A percentile compares a stretch with the other conserved stretches of the same genome.
Evolutionary conservation across 768 basidiomycete genomes (phyloP).

Genomic region (Mycena maculata): DNA sequence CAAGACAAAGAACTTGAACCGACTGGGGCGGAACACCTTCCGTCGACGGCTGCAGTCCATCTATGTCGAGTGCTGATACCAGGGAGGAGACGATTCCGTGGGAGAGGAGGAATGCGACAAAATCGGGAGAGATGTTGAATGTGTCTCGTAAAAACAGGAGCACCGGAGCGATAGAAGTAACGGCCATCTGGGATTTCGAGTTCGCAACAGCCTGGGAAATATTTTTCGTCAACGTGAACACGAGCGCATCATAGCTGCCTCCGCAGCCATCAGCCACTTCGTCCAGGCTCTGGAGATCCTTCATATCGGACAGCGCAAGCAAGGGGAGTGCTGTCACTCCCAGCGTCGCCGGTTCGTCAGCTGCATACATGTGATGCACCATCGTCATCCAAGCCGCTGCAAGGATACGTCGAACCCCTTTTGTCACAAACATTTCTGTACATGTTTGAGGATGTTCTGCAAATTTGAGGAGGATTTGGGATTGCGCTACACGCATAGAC

Average conservation of each 20-base stretch:
- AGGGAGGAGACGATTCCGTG: conserved; percentile 15
- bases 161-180: conserved; percentile 11
- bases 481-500: conserved; percentile 7
- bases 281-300: conserved; percentile 7
- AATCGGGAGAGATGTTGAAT: conserved; percentile 3
- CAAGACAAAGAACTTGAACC: conserved; percentile 1
- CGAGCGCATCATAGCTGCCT: conserved; percentile 14
- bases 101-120: conserved; percentile 12
- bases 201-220: conserved; percentile 15
- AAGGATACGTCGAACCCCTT: conserved; percentile 14
- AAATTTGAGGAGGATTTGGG: conserved; percentile 17
- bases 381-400: conserved; percentile 15
- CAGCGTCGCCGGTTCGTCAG: conserved; percentile 14
- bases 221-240: conserved; percentile 11
- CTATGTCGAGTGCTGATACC: conserved; percentile 18
- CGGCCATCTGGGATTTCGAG: conserved; percentile 10
- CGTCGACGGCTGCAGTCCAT: background rate
- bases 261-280: conserved; percentile 21
- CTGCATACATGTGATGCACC: conserved; percentile 2
- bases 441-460: conserved; percentile 12
- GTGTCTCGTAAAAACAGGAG: conserved; percentile 4
- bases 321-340: conserved; percentile 17
- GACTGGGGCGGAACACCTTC: conserved; percentile 13
- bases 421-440: conserved; percentile 6
- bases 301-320: conserved; percentile 20